These are phyloP conservation scores for Porogramme epimiltina DNA, from an alignment of 1,284 basidiomycete species.

Conservation along the genomic window DNA sequence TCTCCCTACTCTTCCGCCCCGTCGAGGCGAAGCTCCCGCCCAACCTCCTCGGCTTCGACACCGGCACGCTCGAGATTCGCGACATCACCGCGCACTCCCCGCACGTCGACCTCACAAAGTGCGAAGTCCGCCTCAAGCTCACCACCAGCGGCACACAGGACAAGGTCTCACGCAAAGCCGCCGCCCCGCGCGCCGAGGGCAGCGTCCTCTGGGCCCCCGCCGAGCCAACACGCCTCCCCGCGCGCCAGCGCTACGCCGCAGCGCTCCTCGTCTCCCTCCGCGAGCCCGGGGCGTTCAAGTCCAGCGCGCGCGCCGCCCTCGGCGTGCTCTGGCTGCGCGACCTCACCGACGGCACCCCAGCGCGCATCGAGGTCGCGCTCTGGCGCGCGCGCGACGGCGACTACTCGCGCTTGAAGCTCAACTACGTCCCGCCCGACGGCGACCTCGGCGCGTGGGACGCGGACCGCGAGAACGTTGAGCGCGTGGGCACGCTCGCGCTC, in stretches of 20 bases:
- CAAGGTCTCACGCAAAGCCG: constrained; percentile 45
- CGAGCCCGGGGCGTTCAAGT: constrained; percentile 37
- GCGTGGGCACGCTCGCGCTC: constrained; percentile 33
- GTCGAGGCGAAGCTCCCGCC: constrained; percentile 58
- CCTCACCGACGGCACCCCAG: constrained; percentile 45
- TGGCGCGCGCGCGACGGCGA: constrained; percentile 36
- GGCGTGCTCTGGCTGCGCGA: constrained; percentile 66
- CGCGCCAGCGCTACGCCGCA: constrained; percentile 61
- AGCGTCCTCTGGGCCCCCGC: constrained; percentile 47
- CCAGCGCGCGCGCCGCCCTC: constrained; percentile 49
- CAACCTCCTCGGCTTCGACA: constrained; percentile 65
- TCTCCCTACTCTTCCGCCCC: constrained; percentile 55
- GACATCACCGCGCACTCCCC: constrained; percentile 33
- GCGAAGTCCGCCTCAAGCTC: constrained; percentile 34
- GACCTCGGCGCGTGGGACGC: constrained; percentile 50
- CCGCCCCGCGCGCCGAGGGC: constrained; percentile 44
- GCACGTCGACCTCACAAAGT: constrained; percentile 29
- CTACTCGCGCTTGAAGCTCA: constrained; percentile 51
- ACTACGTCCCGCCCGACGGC: constrained; percentile 57
- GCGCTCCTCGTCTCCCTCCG: constrained; percentile 61
- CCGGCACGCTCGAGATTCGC: constrained; percentile 57
- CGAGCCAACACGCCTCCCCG: constrained; percentile 50
- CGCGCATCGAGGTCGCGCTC: constrained; percentile 41
- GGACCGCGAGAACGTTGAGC: constrained; percentile 45
- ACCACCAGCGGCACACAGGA: constrained; percentile 29